Evolutionary conservation across 169 alveolate genomes (phyloP), one percentile per base, ranked within the genome.

Genomic region (Plasmodium relictum): DNA sequence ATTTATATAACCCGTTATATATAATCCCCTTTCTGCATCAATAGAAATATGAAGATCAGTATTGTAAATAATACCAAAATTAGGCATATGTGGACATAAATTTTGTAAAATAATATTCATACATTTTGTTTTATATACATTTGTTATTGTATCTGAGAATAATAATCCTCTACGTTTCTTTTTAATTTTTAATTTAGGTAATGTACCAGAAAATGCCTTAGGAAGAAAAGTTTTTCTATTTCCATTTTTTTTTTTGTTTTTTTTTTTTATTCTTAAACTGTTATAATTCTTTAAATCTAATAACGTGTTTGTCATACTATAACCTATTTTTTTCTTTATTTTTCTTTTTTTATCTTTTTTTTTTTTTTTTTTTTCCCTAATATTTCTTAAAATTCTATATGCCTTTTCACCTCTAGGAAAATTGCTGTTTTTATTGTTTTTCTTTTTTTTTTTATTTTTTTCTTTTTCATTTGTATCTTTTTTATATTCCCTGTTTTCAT

Each of bases 71-170:
- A 93, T 63, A 1, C 95, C 95, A 74, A 95, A 95, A 78, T 91
- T 91, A 1, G 98, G 98, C 68, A 95, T 88, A 85, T 95, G 97
- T 6, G 93, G 93, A 9, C 95, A 90, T 65, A 95, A 68, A 45
- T 89, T 92, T 59, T 90, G 92, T 12, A 95, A 87, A 18, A 95
- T 58, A 66, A 88, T 88, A 62, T 95, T 88, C 95, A 87, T 44
- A 59, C 96, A 66, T 48, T 88, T 65, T 10, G 92, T 62, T 70
- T 88, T 61, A 12, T 69, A 69, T 54, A 70, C 74, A 58, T 88
- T 56, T 20, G 92, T 89, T 52, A 93, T 88, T 18, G 73, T 78
- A 52, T 66, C 88, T 41, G 91, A 83, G 41, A 83, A 71, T 24
- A 87, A 22, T 9, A 87, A 70, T 37, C 54, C 41, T 70, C 48